Base-by-base conservation (phyloP, 2,329 filamentous ascomycete genomes). In the Zalaria sp. region DNA sequence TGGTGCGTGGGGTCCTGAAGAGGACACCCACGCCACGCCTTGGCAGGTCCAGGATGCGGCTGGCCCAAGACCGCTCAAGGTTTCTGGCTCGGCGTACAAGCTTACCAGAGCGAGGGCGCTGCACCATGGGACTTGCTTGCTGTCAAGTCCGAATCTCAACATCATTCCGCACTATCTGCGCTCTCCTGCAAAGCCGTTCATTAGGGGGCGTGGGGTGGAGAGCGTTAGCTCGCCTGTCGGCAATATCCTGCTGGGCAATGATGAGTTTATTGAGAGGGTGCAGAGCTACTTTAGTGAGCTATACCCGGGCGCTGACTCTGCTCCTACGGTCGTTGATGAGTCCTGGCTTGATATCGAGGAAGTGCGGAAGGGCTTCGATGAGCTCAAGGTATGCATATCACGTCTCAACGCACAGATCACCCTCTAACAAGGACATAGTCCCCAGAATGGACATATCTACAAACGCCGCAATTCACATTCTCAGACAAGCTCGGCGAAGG, bases 71-170 rank as follows among this genome's bases (percentile, higher is more conserved):
- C 60, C 67, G 5, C 50, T 80, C 56, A 98, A 98, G 60, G 73
- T 96, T 7, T 94, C 87, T 0, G 91, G 91, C 1, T 95, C 87
- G 1, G 91, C 91, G 7, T 98, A 93, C 65, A 96, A 96, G 62
- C 69, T 98, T 41, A 95, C 84, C 0, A 72, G 83, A 25, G 66
- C 76, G 38, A 73, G 89, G 36, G 81, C 87, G 5, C 68, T 98
- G 44, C 91, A 98, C 61, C 91, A 98, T 61, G 91, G 88, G 5
- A 98, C 91, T 0, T 91, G 87, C 53, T 69, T 98, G 35, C 68
- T 96, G 2, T 69, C 72, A 29, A 88, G 84, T 41, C 81, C 81
- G 2, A 83, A 93, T 55, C 66, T 96, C 35, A 59, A 65, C 27
- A 63, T 68, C 34, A 82, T 96, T 27, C 76, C 79, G 1, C 62